These are phyloP conservation scores for Paspalum notatum DNA, from an alignment of 176 grass and related monocot genomes.

Conservation along the genomic window DNA sequence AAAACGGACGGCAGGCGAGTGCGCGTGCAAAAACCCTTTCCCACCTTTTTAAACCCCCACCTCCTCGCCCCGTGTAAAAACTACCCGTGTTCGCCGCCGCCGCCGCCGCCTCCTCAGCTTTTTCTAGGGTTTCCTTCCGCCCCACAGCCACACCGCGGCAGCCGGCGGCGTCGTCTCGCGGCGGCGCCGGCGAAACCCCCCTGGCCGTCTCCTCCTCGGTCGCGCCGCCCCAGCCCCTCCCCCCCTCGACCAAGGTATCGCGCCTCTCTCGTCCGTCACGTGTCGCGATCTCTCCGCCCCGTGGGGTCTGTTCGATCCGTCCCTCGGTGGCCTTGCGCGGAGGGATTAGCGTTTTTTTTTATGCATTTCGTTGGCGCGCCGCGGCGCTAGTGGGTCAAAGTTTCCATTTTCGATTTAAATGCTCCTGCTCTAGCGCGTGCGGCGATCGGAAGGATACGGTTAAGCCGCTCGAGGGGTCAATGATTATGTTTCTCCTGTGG, in stretches of 20 bases:
- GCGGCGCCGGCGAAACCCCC: neutral
- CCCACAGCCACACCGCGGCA: no score
- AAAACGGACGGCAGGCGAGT: neutral
- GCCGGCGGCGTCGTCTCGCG: slow-evolving; percentile 4
- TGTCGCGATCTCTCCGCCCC: neutral
- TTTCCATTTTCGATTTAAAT: neutral
- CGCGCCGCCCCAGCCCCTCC: no score
- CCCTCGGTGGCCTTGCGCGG: neutral
- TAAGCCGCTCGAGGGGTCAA: neutral
- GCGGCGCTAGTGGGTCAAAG: no score
- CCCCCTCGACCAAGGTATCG: neutral
- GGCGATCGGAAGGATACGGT: neutral
- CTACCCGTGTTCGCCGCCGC: neutral
- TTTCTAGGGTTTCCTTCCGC: slow-evolving; percentile 7
- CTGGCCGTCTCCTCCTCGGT: neutral
- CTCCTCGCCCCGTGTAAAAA: neutral
- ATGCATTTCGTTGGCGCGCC: neutral
- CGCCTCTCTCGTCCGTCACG: neutral
- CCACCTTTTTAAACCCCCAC: slow-evolving; percentile 31
- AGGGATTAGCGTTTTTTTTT: slow-evolving; percentile 20
- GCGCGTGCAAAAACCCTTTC: neutral
- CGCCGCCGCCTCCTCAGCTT: neutral
- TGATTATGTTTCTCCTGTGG: neutral
- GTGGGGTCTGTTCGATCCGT: neutral
- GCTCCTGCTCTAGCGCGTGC: neutral